These are phyloP conservation scores for Anthracocystis walkeri DNA, from an alignment of 1,284 basidiomycete species.

Conservation along the genomic window DNA sequence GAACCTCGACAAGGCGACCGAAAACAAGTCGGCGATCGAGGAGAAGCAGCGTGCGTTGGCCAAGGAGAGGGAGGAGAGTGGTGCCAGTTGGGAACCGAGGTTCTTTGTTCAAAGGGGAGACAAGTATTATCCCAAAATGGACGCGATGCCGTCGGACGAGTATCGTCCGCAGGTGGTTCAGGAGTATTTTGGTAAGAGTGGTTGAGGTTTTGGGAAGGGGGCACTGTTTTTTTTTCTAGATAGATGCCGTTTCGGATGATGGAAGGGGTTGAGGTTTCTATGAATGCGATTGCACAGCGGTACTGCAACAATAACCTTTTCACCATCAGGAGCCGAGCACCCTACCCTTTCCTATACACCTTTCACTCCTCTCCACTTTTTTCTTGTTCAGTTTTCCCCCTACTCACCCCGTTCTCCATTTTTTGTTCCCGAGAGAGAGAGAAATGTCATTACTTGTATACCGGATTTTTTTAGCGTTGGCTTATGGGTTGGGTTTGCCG, in stretches of 20 bases:
- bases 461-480: too few species aligned
- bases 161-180: conserved; percentile 47
- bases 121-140: conserved; percentile 62
- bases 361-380: too few species aligned
- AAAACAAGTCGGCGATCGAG: conserved; percentile 89
- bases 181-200: conserved; percentile 50
- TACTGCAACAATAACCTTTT: too few species aligned
- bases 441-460: too few species aligned
- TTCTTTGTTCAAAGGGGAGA: conserved; percentile 81
- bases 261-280: neutral
- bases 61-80: conserved; percentile 80
- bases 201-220: conserved; percentile 1
- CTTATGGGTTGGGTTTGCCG: too few species aligned
- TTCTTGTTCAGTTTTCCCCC: too few species aligned
- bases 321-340: too few species aligned
- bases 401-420: too few species aligned
- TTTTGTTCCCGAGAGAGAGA: too few species aligned
- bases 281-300: neutral
- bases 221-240: too few species aligned
- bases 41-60: conserved; percentile 88
- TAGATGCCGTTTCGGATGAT: too few species aligned
- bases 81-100: conserved; percentile 77
- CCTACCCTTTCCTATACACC: too few species aligned
- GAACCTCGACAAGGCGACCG: conserved; percentile 94
- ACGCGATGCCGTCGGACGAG: conserved; percentile 47